phyloP scores from a whole-genome alignment of 2,329 filamentous ascomycete species.

The Ramichloridium luteum region DNA sequence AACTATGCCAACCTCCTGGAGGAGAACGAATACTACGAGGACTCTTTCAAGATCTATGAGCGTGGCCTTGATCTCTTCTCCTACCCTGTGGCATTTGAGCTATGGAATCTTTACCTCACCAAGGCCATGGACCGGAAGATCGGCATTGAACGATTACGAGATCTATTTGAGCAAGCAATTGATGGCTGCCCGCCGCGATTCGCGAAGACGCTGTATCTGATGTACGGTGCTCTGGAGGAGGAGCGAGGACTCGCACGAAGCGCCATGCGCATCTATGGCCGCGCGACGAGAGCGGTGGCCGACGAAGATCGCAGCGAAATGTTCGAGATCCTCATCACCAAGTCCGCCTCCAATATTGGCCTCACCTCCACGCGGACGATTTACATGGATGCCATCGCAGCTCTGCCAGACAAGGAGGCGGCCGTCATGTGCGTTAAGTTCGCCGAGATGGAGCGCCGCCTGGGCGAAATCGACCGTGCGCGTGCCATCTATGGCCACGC shows the following conservation, averaged over 20 bases:
- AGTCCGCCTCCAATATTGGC: constrained; percentile 95
- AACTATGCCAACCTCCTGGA: constrained; percentile 95
- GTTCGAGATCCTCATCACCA: constrained; percentile 99
- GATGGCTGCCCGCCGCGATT: constrained; percentile 93
- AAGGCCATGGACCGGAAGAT: constrained; percentile 96
- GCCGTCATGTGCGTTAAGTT: constrained; percentile 99
- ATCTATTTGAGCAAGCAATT: constrained; percentile 93
- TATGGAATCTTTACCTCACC: constrained; percentile 96
- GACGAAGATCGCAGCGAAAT: constrained; percentile 93
- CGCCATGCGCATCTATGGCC: constrained; percentile 98
- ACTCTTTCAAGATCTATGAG: constrained; percentile 96
- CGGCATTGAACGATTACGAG: constrained; percentile 81
- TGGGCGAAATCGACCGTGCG: constrained; percentile 89
- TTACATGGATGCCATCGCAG: constrained; percentile 88
- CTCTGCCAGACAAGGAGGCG: constrained; percentile 84
- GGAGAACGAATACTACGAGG: constrained; percentile 89
- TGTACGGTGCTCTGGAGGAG: constrained; percentile 97
- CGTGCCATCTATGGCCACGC: constrained; percentile 93
- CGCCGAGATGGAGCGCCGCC: constrained; percentile 83
- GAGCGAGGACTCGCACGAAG: constrained; percentile 87
- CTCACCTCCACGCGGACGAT: constrained; percentile 88
- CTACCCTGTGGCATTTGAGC: constrained; percentile 93
- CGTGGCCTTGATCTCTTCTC: constrained; percentile 94
- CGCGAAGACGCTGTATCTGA: constrained; percentile 88
- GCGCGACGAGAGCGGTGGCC: constrained; percentile 83